These are phyloP conservation scores for Hypoxylon sp. DNA, from an alignment of 2,329 filamentous ascomycete species.

Conservation along the genomic window DNA sequence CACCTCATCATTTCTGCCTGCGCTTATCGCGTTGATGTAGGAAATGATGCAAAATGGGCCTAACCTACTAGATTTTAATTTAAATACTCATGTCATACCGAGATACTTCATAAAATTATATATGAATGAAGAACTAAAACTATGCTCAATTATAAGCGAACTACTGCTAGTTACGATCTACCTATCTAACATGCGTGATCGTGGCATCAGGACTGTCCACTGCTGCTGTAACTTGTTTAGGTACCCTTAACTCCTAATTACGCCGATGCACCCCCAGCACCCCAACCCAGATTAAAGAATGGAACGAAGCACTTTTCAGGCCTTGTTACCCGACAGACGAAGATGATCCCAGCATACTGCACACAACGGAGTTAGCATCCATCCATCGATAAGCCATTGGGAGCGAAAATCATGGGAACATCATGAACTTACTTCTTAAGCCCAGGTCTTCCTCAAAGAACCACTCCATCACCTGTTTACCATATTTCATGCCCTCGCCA, in stretches of 20 bases:
- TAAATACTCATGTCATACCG: background rate
- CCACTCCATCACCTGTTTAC: conserved; percentile 72
- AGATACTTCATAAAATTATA: conserved; percentile 5
- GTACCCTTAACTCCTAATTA: conserved; percentile 11
- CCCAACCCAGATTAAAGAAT: conserved; percentile 9
- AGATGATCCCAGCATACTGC: conserved; percentile 55
- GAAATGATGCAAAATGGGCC: conserved; percentile 1
- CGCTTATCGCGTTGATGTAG: background rate
- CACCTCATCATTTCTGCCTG: conserved; percentile 8
- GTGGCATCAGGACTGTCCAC: background rate
- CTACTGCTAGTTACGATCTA: conserved; percentile 9
- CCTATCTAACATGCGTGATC: conserved; percentile 9
- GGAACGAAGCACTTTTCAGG: conserved; percentile 30
- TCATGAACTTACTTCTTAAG: conserved; percentile 70
- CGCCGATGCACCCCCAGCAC: conserved; percentile 31
- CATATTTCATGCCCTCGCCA: conserved; percentile 70
- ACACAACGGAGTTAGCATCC: conserved; percentile 19
- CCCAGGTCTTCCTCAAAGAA: conserved; percentile 80
- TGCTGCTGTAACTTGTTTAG: conserved; percentile 12
- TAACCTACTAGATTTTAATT: background rate
- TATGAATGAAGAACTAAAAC: background rate
- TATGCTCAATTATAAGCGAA: conserved; percentile 1
- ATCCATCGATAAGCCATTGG: background rate
- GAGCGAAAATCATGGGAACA: background rate
- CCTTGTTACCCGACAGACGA: conserved; percentile 49